A percentile compares a stretch with the other conserved stretches of the same genome.
Conservation (phyloP, 257 asterid species). For the Craterostigma plantagineum region DNA sequence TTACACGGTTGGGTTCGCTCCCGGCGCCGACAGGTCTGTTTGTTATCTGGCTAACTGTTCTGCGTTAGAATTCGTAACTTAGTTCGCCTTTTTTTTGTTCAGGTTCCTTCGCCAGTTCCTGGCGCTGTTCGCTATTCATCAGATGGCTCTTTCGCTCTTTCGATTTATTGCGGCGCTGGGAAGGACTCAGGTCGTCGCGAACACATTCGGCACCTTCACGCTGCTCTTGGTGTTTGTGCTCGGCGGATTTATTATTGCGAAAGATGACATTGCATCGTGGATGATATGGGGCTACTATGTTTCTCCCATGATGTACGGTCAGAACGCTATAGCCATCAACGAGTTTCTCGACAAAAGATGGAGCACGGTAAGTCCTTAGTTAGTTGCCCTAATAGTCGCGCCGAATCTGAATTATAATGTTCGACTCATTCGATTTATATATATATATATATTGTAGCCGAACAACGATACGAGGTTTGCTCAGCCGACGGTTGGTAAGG, state of each 20-base stretch:
- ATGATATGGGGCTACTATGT: conserved; percentile 86
- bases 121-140: conserved; percentile 73
- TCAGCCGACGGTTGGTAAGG: conserved; percentile 59
- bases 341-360: conserved; percentile 78
- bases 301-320: conserved; percentile 92
- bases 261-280: conserved; percentile 65
- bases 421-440: not conserved
- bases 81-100: conserved; percentile 8
- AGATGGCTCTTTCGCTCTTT: conserved; percentile 85
- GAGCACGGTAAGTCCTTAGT: conserved; percentile 42
- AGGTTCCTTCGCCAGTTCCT: conserved; percentile 78
- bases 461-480: conserved; percentile 18
- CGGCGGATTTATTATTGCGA: conserved; percentile 80
- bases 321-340: conserved; percentile 71
- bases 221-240: conserved; percentile 76
- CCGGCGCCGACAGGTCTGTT: conserved; percentile 53
- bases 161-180: conserved; percentile 73
- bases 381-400: not conserved
- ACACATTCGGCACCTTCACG: conserved; percentile 68
- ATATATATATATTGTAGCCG: conserved; percentile 20
- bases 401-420: not conserved
- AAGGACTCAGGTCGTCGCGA: conserved; percentile 69
- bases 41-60: no score
- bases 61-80: no score
- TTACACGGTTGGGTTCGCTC: conserved; percentile 91